phyloP scores from a whole-genome alignment of 2,329 filamentous ascomycete species.

The Calonectria fujianensis region DNA sequence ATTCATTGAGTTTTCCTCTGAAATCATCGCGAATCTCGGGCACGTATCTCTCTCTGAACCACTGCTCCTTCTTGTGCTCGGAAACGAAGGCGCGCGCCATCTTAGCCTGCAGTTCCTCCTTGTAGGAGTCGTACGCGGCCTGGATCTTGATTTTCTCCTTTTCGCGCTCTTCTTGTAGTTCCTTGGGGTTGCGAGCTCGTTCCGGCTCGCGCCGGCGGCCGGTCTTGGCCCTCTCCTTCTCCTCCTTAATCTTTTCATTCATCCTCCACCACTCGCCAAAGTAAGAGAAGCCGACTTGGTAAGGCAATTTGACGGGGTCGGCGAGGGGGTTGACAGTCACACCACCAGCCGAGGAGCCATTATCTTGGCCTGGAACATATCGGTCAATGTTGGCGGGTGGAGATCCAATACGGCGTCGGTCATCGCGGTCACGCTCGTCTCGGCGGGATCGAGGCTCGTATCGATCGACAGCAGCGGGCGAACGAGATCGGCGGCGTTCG shows the following conservation, averaged over 20 bases:
- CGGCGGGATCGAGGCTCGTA: constrained; percentile 84
- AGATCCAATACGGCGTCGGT: constrained; percentile 76
- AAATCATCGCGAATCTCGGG: constrained; percentile 86
- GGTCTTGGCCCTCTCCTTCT: constrained; percentile 82
- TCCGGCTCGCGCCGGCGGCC: constrained; percentile 81
- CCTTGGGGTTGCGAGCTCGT: constrained; percentile 77
- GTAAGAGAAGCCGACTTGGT: constrained; percentile 89
- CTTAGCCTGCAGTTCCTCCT: constrained; percentile 81
- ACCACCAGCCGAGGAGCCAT: constrained; percentile 62
- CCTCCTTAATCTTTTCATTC: constrained; percentile 88
- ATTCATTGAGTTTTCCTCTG: constrained; percentile 84
- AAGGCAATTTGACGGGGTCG: constrained; percentile 83
- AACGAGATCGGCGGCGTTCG: constrained; percentile 80
- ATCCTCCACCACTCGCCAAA: constrained; percentile 91
- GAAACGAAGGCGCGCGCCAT: constrained; percentile 94
- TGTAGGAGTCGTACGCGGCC: constrained; percentile 79
- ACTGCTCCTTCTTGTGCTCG: constrained; percentile 95
- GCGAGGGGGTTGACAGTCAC: constrained; percentile 78
- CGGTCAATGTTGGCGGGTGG: constrained; percentile 86
- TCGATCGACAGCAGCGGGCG: constrained; percentile 81
- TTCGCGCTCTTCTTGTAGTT: constrained; percentile 83
- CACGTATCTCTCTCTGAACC: constrained; percentile 97
- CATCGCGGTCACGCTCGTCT: constrained; percentile 80
- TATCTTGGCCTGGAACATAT: constrained; percentile 86
- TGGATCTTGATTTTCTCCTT: constrained; percentile 88